These are phyloP conservation scores for Exophiala viscosa DNA, from an alignment of 2,329 filamentous ascomycete species.

Conservation along the genomic window DNA sequence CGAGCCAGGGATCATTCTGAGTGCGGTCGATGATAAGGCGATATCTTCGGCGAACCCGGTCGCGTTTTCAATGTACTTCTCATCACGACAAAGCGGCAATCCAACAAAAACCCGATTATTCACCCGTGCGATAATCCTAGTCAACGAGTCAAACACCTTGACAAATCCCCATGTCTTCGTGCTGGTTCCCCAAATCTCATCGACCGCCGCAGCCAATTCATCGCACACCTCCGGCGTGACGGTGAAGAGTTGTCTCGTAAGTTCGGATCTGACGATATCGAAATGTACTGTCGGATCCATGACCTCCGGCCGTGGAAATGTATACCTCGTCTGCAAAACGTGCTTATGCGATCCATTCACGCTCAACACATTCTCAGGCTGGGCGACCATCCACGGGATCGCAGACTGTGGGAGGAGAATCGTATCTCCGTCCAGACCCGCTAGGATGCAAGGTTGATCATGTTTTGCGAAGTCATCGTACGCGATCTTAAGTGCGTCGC, in stretches of 20 bases:
- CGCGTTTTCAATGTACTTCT: constrained; percentile 45
- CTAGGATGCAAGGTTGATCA: constrained; percentile 6
- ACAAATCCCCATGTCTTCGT: constrained; percentile 36
- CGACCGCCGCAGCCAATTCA: constrained; percentile 35
- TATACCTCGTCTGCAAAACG: constrained; percentile 36
- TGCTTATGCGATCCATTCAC: constrained; percentile 37
- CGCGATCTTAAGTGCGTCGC: no score
- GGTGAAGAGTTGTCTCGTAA: constrained; percentile 38
- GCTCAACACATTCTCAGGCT: constrained; percentile 41
- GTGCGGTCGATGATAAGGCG: constrained; percentile 44
- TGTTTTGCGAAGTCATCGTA: constrained; percentile 7
- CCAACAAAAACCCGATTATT: constrained; percentile 46
- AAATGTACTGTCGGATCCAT: constrained; percentile 25
- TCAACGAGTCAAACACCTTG: constrained; percentile 35
- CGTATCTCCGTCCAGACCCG: constrained; percentile 10
- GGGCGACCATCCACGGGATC: constrained; percentile 40
- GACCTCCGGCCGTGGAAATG: constrained; percentile 35
- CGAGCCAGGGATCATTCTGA: constrained; percentile 46
- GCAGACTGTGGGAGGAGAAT: constrained; percentile 35
- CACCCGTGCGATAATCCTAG: constrained; percentile 38
- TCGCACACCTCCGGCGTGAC: constrained; percentile 39
- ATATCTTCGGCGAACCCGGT: constrained; percentile 51
- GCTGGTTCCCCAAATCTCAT: constrained; percentile 37
- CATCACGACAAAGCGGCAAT: constrained; percentile 36
- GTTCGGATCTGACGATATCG: constrained; percentile 14